Base-by-base conservation (phyloP, 495 filamentous ascomycete species). In the Aspergillus egyptiacus region DNA sequence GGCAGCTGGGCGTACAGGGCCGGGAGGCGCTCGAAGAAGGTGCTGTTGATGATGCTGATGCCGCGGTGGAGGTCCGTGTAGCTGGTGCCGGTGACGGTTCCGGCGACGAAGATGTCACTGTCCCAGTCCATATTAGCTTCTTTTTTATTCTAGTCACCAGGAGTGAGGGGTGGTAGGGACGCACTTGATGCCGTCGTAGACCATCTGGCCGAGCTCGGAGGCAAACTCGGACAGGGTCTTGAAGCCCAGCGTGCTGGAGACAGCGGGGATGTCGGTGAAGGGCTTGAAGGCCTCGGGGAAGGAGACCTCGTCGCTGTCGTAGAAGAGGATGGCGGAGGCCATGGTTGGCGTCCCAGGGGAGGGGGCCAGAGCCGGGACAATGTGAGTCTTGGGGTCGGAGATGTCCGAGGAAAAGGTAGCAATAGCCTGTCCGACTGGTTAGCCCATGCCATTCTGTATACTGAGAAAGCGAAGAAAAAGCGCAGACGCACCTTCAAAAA, bases 241-340 rank as follows among this genome's bases (percentile, higher is more conserved):
- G 50, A 68, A 68, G 24, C 35, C 63, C 8, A 66, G 38, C 6
- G 63, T 68, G 58, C 57, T 66, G 51, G 55, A 56, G 17, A 62
- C 46, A 33, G 61, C 39, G 2, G 65, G 65, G 10, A 66, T 66
- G 23, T 68, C 59, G 53, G 65, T 68, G 55, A 66, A 68, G 2
- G 61, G 59, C 55, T 66, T 66, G 48, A 66, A 58, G 11, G 59
- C 60, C 0, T 63, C 63, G 3, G 65, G 65, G 48, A 58, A 66
- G 46, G 51, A 51, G 41, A 22, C 36, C 19, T 42, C 56, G 19
- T 61, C 56, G 48, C 63, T 64, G 52, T 68, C 63, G 39, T 68
- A 68, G 57, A 68, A 68, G n/a, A 66, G 58, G 36, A 68, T 66
- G 24, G 60, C 63, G 9, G 65, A 66, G 10, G 58, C 60, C 28